Evolutionary conservation across 108 stramenopile species (phyloP), one percentile per base, ranked within the genome.

Genomic region (Conticribra guillardii): DNA sequence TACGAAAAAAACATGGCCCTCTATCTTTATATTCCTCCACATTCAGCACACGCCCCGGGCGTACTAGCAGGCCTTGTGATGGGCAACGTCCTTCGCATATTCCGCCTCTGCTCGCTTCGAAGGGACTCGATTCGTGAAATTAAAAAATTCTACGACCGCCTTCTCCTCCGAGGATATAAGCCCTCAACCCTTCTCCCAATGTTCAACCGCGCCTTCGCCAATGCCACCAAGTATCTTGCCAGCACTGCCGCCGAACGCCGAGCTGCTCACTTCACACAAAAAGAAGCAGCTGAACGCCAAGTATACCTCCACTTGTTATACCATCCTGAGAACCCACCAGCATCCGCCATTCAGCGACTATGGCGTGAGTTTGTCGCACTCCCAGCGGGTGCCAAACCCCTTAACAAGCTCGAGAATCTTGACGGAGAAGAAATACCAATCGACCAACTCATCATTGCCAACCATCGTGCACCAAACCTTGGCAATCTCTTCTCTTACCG

Each of bases 51-150:
- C 18, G 30, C 56, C 1, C 1, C 11, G 1, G 67, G 56, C 4
- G 5, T 69, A 0, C 7, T 31, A 11, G 46, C 41, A 9, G 71
- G 76, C 0, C 15, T 77, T 1, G 41, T 77, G 0, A 28, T 45
- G 28, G 76, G 76, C 0, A 26, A 71, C 9, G 54, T 64, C 1
- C 62, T 57, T 26, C 76, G 76, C 0, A 55, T 71, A 53, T 50
- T 26, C 33, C 21, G 23, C 1, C 61, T 77, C 0, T 71, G 76
- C 62, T 33, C 76, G 0, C 2, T 37, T 16, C 3, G 22, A 2
- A 14, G 27, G n/a, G 69, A 77, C 14, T 16, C 45, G 2, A 8
- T 65, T n/a, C 17, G 3, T 4, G 17, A 71, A 7, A 28, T 76
- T 4, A 31, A 24, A 2, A 21, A 61, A 29, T 62, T 76, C 21